Percentiles rank a stretch among this genome's conserved stretches.
Evolutionary conservation across 2,329 filamentous ascomycete genomes (phyloP).

Genomic region (Talaromyces pinophilus): DNA sequence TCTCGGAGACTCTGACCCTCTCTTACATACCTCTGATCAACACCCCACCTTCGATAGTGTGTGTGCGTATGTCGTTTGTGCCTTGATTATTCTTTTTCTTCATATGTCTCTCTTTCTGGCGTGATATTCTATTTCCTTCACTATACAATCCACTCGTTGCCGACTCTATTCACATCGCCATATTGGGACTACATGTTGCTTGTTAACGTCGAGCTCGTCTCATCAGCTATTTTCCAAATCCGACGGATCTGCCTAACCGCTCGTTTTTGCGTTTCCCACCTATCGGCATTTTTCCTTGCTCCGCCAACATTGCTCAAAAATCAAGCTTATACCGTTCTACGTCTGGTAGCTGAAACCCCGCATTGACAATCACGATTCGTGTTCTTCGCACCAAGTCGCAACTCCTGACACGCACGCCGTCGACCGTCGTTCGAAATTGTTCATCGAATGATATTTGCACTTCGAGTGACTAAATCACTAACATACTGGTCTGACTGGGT

Average conservation of each 20-base stretch:
- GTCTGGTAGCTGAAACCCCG: constrained; percentile 6
- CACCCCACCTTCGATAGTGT: not conserved
- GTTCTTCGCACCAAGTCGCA: constrained; percentile 11
- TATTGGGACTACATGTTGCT: not conserved
- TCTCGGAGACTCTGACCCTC: not conserved
- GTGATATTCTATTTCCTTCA: not conserved
- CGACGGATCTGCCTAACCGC: not conserved
- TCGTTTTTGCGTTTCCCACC: constrained; percentile 2
- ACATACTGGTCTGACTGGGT: not conserved
- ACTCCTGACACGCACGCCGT: not conserved
- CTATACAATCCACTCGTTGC: constrained; percentile 1
- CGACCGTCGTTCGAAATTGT: not conserved
- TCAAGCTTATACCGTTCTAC: constrained; percentile 3
- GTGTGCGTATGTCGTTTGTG: not conserved
- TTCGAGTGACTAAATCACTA: not conserved
- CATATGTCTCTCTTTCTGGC: constrained; percentile 3
- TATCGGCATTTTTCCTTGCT: constrained; percentile 5
- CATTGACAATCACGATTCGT: not conserved
- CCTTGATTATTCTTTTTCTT: not conserved
- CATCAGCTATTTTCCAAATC: not conserved
- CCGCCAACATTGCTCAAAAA: constrained; percentile 2
- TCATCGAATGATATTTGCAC: not conserved
- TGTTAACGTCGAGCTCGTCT: not conserved
- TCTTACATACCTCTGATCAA: constrained; percentile 3
- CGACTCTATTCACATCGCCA: not conserved